Evolutionary conservation across 148 eudicot genomes (phyloP).

Genomic region (Fagopyrum esculentum): DNA sequence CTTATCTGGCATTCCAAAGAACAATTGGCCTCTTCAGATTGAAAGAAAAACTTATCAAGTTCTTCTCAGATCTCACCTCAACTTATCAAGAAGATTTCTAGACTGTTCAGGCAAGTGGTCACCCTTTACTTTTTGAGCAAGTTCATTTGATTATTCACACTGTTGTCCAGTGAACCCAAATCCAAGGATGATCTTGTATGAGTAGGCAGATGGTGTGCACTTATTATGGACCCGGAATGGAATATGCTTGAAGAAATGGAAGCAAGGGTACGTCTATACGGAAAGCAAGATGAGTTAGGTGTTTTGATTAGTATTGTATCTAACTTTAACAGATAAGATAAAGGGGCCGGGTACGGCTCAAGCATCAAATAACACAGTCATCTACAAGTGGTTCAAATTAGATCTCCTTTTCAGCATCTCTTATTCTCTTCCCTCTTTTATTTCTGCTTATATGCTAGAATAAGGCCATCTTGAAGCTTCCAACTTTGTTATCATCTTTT

Average conservation of each 20-base stretch:
- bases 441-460: slow-evolving; percentile 1
- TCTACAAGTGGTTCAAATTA: slow-evolving; percentile 2
- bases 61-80: not conserved
- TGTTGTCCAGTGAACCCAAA: too few species aligned
- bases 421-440: not conserved
- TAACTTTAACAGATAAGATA: not conserved
- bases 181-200: not conserved
- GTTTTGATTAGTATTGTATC: not conserved
- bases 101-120: not conserved
- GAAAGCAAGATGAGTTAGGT: slow-evolving; percentile 4
- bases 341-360: not conserved
- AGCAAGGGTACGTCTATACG: slow-evolving; percentile 4
- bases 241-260: slow-evolving; percentile 1
- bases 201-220: not conserved
- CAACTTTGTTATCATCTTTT: not conserved
- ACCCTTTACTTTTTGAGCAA: not conserved
- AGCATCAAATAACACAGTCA: not conserved
- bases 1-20: not conserved
- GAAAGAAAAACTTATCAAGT: not conserved
- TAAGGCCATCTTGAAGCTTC: not conserved
- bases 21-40: not conserved
- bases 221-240: not conserved
- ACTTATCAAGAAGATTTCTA: slow-evolving; percentile 9
- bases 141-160: not conserved
- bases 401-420: slow-evolving; percentile 11